Evolutionary conservation across 176 grass and related monocot species (phyloP).

Genomic region (Urochloa ruziziensis): DNA sequence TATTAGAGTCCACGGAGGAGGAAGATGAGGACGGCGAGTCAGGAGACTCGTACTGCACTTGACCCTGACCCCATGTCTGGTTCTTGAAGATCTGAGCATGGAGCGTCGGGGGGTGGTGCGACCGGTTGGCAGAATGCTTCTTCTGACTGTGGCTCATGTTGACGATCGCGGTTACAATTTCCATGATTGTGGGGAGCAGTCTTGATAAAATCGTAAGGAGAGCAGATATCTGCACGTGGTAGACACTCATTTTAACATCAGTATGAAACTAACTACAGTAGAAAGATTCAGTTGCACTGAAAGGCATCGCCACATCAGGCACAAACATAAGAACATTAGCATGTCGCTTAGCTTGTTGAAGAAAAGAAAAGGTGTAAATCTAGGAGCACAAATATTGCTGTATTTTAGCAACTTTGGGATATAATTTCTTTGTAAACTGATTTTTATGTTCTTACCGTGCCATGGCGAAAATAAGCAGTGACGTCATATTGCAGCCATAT

Average conservation of each 20-base stretch:
- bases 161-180: slow-evolving; percentile 19
- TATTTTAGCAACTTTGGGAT: background rate
- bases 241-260: background rate
- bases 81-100: slow-evolving; percentile 31
- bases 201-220: slow-evolving; percentile 53
- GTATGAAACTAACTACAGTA: background rate
- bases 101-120: background rate
- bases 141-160: slow-evolving; percentile 7
- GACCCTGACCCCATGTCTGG: background rate
- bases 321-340: background rate
- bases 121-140: slow-evolving; percentile 9
- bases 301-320: background rate
- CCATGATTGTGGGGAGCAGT: slow-evolving; percentile 57
- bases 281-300: background rate
- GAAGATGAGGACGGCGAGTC: background rate
- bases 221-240: slow-evolving; percentile 52
- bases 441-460: slow-evolving; percentile 41
- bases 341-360: background rate
- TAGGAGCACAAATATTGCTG: background rate
- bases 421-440: background rate
- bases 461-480: slow-evolving; percentile 59
- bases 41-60: background rate
- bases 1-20: slow-evolving; percentile 21
- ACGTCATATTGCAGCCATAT: slow-evolving; percentile 66
- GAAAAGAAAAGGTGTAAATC: background rate